Evolutionary conservation across 2,329 filamentous ascomycete species (phyloP), one percentile per base, ranked within the genome.

Genomic region (Herpotrichia juniperi): DNA sequence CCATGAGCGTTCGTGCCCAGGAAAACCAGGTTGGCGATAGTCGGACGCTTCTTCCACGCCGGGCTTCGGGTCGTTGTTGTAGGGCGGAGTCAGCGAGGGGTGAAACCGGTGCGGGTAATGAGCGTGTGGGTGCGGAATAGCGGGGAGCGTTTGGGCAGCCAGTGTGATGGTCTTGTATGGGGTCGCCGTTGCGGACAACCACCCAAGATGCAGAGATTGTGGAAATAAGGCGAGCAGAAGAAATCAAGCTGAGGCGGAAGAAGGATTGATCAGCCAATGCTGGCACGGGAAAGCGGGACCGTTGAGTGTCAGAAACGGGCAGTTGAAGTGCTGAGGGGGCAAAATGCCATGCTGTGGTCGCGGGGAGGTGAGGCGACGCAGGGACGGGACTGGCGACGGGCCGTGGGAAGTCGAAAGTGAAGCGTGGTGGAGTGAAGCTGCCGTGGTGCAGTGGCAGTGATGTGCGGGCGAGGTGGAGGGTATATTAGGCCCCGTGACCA

Each of bases 141-240:
- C 64, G 59, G 71, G 69, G 53, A 74, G 66, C 24, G 66, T 66
- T 65, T 72, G 69, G 50, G 72, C 63, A 68, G 72, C 72, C 72
- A 75, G 67, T 43, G 53, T 74, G 72, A 69, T 61, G 30, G 45
- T 37, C 22, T 42, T 56, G 19, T 28, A 43, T 46, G 55, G 63
- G 63, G 61, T 54, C 49, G 66, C 60, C 59, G 63, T 43, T 50
- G 47, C 26, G 53, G 63, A 68, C 64, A 66, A 71, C 67, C 63
- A 63, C 58, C 45, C 40, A 50, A 46, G 39, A 25, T 34, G 21
- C 42, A 48, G 19, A 21, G 30, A 42, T 24, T n/a, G 42, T 30
- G 34, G 28, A 44, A 30, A 24, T 37, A 19, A 5, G 50, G 31
- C 2, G 16, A 17, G 19, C 3, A 25, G 32, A 46, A 25, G 22